Evolutionary conservation across 805 yeast genomes (phyloP).

Genomic region (Suhomyces canberraensis): DNA sequence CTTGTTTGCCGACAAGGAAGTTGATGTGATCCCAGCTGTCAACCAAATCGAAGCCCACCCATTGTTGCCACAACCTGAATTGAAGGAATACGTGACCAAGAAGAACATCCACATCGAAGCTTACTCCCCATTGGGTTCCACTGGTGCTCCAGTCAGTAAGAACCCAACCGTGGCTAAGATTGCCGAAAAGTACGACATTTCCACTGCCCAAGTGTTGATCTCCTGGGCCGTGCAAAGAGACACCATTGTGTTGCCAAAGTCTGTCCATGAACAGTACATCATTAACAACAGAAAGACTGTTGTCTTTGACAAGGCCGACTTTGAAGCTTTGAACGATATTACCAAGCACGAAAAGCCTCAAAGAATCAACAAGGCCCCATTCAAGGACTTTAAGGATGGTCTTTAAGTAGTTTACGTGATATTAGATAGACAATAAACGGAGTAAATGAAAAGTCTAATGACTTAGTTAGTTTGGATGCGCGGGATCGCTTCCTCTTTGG

Average conservation of each 20-base stretch:
- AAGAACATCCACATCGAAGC: conserved; percentile 64
- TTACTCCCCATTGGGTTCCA: conserved; percentile 73
- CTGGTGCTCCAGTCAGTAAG: conserved; percentile 49
- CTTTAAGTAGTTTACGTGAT: too few relatives aligned
- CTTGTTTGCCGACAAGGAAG: conserved; percentile 47
- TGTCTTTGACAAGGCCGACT: conserved; percentile 33
- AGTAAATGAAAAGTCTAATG: too few relatives aligned
- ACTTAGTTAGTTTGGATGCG: too few relatives aligned
- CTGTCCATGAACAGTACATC: conserved; percentile 33
- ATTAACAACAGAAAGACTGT: conserved; percentile 36
- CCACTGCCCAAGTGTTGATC: conserved; percentile 51
- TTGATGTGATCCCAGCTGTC: conserved; percentile 58
- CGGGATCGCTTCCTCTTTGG: too few relatives aligned
- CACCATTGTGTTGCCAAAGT: conserved; percentile 45
- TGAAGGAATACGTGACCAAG: conserved; percentile 48
- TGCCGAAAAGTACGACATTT: conserved; percentile 40
- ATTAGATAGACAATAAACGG: too few relatives aligned
- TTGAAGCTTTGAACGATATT: conserved; percentile 30
- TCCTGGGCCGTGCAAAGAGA: conserved; percentile 62
- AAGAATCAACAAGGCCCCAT: conserved; percentile 27
- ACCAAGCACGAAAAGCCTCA: conserved; percentile 28
- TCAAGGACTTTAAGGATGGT: conserved; percentile 16
- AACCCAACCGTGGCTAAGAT: conserved; percentile 42
- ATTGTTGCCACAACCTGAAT: conserved; percentile 59
- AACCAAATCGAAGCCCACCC: conserved; percentile 82